These are phyloP conservation scores for Penicillium egyptiacum DNA, from an alignment of 495 filamentous ascomycete genomes.

Conservation along the genomic window DNA sequence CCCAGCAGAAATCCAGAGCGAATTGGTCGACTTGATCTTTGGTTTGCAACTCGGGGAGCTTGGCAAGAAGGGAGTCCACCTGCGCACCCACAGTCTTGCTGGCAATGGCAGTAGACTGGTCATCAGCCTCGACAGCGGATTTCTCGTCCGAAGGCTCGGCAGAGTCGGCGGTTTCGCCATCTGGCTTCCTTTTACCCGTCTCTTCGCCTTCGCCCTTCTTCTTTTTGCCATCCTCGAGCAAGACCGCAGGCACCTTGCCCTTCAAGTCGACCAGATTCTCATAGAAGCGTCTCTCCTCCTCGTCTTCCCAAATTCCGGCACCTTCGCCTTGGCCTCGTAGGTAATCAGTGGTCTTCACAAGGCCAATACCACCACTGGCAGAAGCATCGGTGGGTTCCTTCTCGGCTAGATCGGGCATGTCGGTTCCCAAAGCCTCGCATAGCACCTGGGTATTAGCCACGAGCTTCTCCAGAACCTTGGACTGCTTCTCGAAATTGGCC, in stretches of 20 bases:
- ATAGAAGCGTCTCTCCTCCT: constrained; percentile 96
- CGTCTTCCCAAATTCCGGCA: constrained; percentile 98
- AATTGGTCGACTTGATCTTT: constrained; percentile 91
- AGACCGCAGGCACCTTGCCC: constrained; percentile 87
- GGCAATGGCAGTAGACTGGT: constrained; percentile 87
- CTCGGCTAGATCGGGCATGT: constrained; percentile 91
- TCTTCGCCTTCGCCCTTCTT: constrained; percentile 81
- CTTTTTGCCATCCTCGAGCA: constrained; percentile 93
- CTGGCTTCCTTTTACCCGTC: constrained; percentile 53
- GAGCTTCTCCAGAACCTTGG: constrained; percentile 88
- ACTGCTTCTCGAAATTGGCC: constrained; percentile 87
- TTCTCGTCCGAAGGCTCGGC: constrained; percentile 48
- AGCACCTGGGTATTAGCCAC: constrained; percentile 87
- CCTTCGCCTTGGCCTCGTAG: constrained; percentile 86
- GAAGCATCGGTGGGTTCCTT: constrained; percentile 65
- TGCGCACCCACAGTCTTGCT: constrained; percentile 98
- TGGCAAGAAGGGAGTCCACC: constrained; percentile 85
- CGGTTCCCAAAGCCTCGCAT: constrained; percentile 82
- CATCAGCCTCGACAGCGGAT: constrained; percentile 62
- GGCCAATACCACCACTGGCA: constrained; percentile 76
- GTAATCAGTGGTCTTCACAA: constrained; percentile 93
- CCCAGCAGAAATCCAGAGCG: constrained; percentile 93
- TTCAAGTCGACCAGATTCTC: constrained; percentile 95
- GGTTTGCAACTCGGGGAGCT: constrained; percentile 83
- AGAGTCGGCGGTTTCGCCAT: constrained; percentile 35